phyloP scores from a whole-genome alignment of 2,329 filamentous ascomycete species.

The Sarocladium brachiariae region DNA sequence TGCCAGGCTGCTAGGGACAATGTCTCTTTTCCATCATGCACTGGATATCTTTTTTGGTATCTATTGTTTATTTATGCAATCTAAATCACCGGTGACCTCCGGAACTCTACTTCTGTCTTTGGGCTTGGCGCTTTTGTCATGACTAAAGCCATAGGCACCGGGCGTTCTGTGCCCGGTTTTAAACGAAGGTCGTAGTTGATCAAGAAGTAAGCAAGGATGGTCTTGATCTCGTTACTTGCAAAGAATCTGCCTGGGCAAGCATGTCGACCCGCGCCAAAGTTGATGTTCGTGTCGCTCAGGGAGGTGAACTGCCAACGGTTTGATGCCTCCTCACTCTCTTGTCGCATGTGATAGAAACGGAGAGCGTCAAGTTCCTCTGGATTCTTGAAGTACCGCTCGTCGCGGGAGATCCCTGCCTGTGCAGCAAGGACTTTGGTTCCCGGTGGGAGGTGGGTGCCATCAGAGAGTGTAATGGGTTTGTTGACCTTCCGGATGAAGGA shows the following conservation, averaged over 20 bases:
- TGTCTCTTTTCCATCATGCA: no score
- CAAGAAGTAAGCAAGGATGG: slow-evolving; percentile 34
- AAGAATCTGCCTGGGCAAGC: slow-evolving; percentile 42
- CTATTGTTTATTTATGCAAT: not conserved
- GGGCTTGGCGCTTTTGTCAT: slow-evolving; percentile 36
- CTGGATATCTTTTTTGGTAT: not conserved
- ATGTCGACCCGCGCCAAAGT: slow-evolving; percentile 41
- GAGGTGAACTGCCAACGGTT: slow-evolving; percentile 35
- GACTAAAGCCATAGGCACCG: slow-evolving; percentile 29
- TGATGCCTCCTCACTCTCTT: slow-evolving; percentile 16
- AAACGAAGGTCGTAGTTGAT: slow-evolving; percentile 35
- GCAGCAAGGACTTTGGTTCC: slow-evolving; percentile 36
- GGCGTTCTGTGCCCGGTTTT: slow-evolving; percentile 30
- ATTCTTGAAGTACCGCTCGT: slow-evolving; percentile 32
- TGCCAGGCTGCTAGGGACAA: no score
- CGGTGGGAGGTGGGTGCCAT: slow-evolving; percentile 35
- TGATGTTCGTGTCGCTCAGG: slow-evolving; percentile 34
- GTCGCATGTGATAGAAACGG: slow-evolving; percentile 39
- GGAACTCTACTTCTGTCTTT: slow-evolving; percentile 33
- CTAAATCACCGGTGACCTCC: slow-evolving; percentile 19
- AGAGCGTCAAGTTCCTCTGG: slow-evolving; percentile 40
- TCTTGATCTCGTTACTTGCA: slow-evolving; percentile 38
- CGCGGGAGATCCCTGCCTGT: slow-evolving; percentile 33
- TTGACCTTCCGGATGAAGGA: slow-evolving; percentile 40
- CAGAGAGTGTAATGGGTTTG: slow-evolving; percentile 36